These are phyloP conservation scores for Beauveria medogensis DNA, from an alignment of 2,329 filamentous ascomycete genomes.

Conservation along the genomic window DNA sequence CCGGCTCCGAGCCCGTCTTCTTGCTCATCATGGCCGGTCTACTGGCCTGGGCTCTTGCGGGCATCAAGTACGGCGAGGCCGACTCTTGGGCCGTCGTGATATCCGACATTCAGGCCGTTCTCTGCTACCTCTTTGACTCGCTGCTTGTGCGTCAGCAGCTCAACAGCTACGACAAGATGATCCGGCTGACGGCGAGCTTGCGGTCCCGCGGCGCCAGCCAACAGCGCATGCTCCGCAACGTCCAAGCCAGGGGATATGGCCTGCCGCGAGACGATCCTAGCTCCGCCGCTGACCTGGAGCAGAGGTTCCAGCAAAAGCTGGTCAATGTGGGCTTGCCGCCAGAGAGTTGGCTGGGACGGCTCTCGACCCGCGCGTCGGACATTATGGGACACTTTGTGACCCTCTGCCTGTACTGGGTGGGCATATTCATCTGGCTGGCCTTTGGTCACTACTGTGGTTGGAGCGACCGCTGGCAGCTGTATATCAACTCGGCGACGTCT, in stretches of 20 bases:
- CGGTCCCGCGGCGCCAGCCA: conserved; percentile 25
- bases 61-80: conserved; percentile 22
- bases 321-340: conserved; percentile 11
- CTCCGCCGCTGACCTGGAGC: conserved; percentile 18
- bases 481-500: conserved; percentile 36
- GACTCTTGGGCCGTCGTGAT: conserved; percentile 29
- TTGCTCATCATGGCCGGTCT: conserved; percentile 24
- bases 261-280: not conserved
- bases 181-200: conserved; percentile 22
- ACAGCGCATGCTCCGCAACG: conserved; percentile 21
- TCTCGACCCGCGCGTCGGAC: conserved; percentile 18
- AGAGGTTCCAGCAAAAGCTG: not conserved
- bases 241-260: conserved; percentile 10
- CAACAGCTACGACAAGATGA: conserved; percentile 22
- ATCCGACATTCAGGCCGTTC: conserved; percentile 27
- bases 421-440: conserved; percentile 27
- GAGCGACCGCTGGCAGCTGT: conserved; percentile 30
- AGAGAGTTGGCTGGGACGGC: conserved; percentile 23
- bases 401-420: conserved; percentile 26
- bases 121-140: conserved; percentile 29
- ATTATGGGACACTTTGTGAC: conserved; percentile 23
- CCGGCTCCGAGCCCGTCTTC: conserved; percentile 18
- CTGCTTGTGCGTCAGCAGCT: conserved; percentile 31
- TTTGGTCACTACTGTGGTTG: conserved; percentile 23
- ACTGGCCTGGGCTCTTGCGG: conserved; percentile 22